Percentiles rank a stretch among this genome's conserved stretches.
These are phyloP conservation scores for Sporopachydermia quercuum DNA, from an alignment of 805 yeast genomes.

Conservation along the genomic window DNA sequence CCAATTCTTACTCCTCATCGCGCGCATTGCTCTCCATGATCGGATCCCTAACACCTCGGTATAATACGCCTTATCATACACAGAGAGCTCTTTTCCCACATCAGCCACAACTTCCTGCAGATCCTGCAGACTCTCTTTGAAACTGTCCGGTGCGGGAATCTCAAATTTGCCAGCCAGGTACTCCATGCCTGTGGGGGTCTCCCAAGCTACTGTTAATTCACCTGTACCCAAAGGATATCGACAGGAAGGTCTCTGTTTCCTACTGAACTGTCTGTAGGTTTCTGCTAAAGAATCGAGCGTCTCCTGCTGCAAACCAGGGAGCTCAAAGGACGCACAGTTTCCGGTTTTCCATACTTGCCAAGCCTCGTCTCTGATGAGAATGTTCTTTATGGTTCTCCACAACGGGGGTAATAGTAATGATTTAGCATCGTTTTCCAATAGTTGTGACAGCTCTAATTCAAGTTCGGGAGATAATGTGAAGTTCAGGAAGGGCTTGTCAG, in stretches of 20 bases:
- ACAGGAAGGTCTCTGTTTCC: slow-evolving; percentile 12
- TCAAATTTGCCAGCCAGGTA: slow-evolving; percentile 5
- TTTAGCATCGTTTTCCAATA: not conserved
- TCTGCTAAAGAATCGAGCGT: slow-evolving; percentile 4
- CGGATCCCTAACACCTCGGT: slow-evolving; percentile 21
- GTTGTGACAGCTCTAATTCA: slow-evolving; percentile 2
- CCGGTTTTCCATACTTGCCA: slow-evolving; percentile 21
- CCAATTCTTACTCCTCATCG: slow-evolving; percentile 22
- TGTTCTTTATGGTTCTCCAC: slow-evolving; percentile 7
- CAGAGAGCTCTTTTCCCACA: slow-evolving; percentile 5
- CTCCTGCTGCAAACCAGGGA: slow-evolving; percentile 6
- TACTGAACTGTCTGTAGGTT: slow-evolving; percentile 4
- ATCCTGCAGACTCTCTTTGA: slow-evolving; percentile 6
- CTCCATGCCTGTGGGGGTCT: not conserved
- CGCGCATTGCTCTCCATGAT: slow-evolving; percentile 30
- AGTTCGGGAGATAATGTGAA: slow-evolving; percentile 9
- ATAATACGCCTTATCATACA: slow-evolving; percentile 10
- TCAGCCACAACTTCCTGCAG: slow-evolving; percentile 5
- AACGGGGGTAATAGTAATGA: slow-evolving; percentile 7
- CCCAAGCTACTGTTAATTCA: slow-evolving; percentile 8
- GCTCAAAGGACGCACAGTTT: slow-evolving; percentile 16
- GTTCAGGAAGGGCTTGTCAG: not conserved
- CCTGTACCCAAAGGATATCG: slow-evolving; percentile 18
- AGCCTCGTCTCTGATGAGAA: slow-evolving; percentile 13
- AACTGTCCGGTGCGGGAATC: slow-evolving; percentile 14